Base-by-base conservation (phyloP, 257 asterid genomes). In the Nicotiana undulata region DNA sequence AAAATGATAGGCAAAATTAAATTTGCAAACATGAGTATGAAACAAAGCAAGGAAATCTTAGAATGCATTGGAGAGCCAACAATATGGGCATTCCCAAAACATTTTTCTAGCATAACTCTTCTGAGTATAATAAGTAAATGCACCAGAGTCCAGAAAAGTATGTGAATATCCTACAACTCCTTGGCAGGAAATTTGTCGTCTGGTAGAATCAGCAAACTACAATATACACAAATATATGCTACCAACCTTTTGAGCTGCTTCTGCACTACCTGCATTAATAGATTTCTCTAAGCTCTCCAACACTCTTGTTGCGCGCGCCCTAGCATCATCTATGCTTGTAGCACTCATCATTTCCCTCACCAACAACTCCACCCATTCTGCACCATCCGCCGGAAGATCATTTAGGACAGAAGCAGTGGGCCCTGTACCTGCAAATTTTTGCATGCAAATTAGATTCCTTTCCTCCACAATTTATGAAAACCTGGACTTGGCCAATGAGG, bases 291-390 rank as follows among this genome's bases (percentile, higher is more conserved):
- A 84, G 75, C 82, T 85, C 90, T 90, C 94, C 79, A 95, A 82
- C 67, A 93, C 87, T 24, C 82, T 83, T 0, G 93, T 75, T 2
- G 92, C 94, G 17, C 97, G 91, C 56, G 83, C 72, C 84, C 85
- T 91, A 70, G 97, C 98, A 79, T 95, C 97, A 80, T 92, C 94
- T 18, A 93, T 79, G 87, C 89, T 95, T 37, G 89, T 85, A 82
- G 98, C 93, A 77, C 68, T 84, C 81, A 77, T 83, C 97, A 95
- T 89, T 89, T 95, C 97, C 65, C 67, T 85, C 78, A 95, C 94
- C 77, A 95, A 61, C 63, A 91, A 82, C 82, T 94, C 94, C 70
- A 93, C 96, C 98, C 98, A 93, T 67, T 88, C 92, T 0, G 90
- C 89, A 81, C 98, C 98, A 83, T 88, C 89, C 63, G 13, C 85